A percentile compares a stretch with the other conserved stretches of the same genome.
Evolutionary conservation across 2,329 filamentous ascomycete species (phyloP).

Genomic region (Alternaria burnsii): DNA sequence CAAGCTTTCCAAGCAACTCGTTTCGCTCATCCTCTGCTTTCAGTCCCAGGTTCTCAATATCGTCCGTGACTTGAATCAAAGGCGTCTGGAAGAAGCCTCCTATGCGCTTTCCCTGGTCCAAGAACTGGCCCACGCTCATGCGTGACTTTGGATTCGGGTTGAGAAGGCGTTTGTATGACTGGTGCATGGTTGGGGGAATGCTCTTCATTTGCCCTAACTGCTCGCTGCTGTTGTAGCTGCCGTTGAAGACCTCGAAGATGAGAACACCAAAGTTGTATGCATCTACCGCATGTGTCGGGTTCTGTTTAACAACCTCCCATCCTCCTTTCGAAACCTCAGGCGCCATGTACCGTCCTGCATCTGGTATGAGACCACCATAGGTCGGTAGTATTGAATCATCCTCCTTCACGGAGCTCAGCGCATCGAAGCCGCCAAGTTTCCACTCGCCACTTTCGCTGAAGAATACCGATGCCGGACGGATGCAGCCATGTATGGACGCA

Average conservation of each 20-base stretch:
- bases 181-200: conserved; percentile 87
- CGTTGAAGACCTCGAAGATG: conserved; percentile 92
- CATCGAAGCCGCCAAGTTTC: conserved; percentile 94
- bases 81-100: conserved; percentile 93
- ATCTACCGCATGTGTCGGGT: conserved; percentile 82
- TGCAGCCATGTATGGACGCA: conserved; percentile 85
- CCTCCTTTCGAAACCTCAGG: conserved; percentile 86
- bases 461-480: conserved; percentile 87
- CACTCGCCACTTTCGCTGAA: conserved; percentile 97
- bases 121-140: conserved; percentile 82
- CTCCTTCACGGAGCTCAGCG: conserved; percentile 93
- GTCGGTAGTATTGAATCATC: conserved; percentile 93
- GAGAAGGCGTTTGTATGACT: conserved; percentile 87
- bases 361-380: conserved; percentile 86
- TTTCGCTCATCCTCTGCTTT: conserved; percentile 87
- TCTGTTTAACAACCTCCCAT: conserved; percentile 90
- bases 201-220: conserved; percentile 86
- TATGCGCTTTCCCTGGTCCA: conserved; percentile 84
- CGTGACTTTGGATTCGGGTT: conserved; percentile 90
- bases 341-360: conserved; percentile 82
- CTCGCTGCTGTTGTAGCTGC: conserved; percentile 76
- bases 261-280: conserved; percentile 86
- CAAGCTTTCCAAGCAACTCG: conserved; percentile 83
- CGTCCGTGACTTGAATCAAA: conserved; percentile 89
- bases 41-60: conserved; percentile 89